Base-by-base conservation (phyloP, 202 grass and related monocot species). In the Dendrocalamus latiflorus region DNA sequence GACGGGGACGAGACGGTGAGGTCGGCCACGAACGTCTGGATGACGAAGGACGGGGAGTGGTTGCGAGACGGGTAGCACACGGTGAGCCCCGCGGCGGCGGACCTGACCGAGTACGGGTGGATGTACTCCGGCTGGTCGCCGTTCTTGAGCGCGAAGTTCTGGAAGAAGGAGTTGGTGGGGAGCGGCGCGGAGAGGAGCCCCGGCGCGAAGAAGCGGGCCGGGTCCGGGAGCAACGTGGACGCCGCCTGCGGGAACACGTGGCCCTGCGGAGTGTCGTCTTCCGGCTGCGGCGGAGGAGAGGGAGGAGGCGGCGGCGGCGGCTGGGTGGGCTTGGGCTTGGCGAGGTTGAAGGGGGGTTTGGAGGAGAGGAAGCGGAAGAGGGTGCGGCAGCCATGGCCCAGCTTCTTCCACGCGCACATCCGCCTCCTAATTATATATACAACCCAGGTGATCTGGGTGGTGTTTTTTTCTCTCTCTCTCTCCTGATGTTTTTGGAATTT, bases 21-120 rank as follows among this genome's bases (percentile, higher is more conserved):
- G 71, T 98, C 92, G 34, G 91, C 69, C 50, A 86, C 89, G 89
- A 98, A 98, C 33, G 91, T 87, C 81, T 98, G 92, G 83, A 93
- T 95, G 65, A 89, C 58, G 80, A 83, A 95, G 25, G 76, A 2
- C 16, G 93, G 74, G n/a, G 79, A 88, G 77, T 82, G 75, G 86
- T 83, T 91, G 34, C 93, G 91, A 56, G 87, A 20, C 8, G 95
- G 95, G 78, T 91, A 95, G 80, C 84, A 98, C 12, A 98, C 6
- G 67, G 91, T 81, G 37, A 98, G 84, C 0, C 80, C 94, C 8
- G 80, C 83, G 50, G 73, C 75, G 12, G 87, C 71, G 63, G 91
- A 89, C 6, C 72, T 74, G 72, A 95, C 56, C 13, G 94, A 92
- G 89, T 98, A 98, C 1, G 95, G 95, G 43, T 98, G 93, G 88